These are phyloP conservation scores for Capsella bursapastoris DNA, from an alignment of 345 rosid genomes.

Conservation along the genomic window DNA sequence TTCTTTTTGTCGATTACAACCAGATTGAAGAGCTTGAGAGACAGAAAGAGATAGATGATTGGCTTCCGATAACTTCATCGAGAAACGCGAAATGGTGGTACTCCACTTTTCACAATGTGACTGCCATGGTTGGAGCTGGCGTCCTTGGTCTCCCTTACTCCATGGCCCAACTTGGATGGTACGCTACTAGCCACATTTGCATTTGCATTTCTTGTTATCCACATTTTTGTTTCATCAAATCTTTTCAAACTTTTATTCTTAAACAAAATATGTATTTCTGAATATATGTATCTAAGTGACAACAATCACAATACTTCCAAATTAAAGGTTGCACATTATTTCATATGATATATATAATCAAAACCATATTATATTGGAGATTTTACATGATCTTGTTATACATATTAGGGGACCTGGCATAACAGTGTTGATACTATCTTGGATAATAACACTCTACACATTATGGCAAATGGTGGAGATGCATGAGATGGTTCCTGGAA, in stretches of 20 bases:
- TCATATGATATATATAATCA: not conserved
- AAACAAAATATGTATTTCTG: not conserved
- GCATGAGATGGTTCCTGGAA: conserved; percentile 78
- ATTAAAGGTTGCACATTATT: not conserved
- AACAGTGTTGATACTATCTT: conserved; percentile 55
- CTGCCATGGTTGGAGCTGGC: conserved; percentile 94
- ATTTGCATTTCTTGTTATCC: not conserved
- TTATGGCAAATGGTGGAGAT: conserved; percentile 89
- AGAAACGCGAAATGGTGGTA: conserved; percentile 95
- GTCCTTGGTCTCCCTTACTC: conserved; percentile 86
- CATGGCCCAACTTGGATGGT: conserved; percentile 86
- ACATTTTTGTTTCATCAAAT: not conserved
- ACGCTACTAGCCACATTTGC: not conserved
- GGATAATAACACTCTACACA: conserved; percentile 73
- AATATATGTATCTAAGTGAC: not conserved
- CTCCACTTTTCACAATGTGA: conserved; percentile 86
- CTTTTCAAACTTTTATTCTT: not conserved
- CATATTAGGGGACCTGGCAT: conserved; percentile 62
- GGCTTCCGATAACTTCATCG: conserved; percentile 79
- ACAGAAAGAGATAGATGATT: conserved; percentile 69
- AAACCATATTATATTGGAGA: not conserved
- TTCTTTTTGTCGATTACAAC: not conserved
- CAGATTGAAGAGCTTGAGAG: conserved; percentile 39
- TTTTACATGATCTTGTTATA: not conserved
- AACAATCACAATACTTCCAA: not conserved